These are phyloP conservation scores for Camelina hispida DNA, from an alignment of 345 rosid species.

Conservation along the genomic window DNA sequence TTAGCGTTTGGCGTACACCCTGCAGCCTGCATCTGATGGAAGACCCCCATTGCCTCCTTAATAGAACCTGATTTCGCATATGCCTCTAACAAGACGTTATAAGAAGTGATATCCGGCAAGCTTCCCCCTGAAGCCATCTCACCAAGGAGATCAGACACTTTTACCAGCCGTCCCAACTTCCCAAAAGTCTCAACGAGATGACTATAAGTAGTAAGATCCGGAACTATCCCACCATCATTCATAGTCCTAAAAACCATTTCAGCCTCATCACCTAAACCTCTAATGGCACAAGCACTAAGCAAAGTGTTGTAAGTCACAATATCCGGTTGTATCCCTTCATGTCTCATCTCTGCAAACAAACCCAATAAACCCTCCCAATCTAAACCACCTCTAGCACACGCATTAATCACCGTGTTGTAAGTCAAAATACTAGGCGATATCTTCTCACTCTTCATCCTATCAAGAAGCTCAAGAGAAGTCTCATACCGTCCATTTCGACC, in stretches of 20 bases:
- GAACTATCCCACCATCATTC: constrained; percentile 89
- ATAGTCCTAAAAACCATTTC: constrained; percentile 94
- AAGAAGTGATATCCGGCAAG: constrained; percentile 79
- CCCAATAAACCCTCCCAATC: constrained; percentile 94
- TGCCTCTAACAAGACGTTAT: constrained; percentile 84
- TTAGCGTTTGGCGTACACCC: constrained; percentile 77
- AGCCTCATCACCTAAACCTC: constrained; percentile 90
- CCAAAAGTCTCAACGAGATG: constrained; percentile 83
- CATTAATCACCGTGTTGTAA: constrained; percentile 86
- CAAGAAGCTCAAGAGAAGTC: constrained; percentile 73
- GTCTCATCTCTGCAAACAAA: constrained; percentile 96
- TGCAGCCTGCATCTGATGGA: constrained; percentile 88
- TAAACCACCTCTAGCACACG: constrained; percentile 90
- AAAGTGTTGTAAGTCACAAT: constrained; percentile 87
- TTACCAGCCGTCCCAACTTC: constrained; percentile 65
- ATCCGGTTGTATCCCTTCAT: constrained; percentile 86
- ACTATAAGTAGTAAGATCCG: constrained; percentile 76
- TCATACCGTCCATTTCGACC: constrained; percentile 83
- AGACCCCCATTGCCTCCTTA: constrained; percentile 79
- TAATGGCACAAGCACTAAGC: constrained; percentile 85
- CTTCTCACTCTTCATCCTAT: constrained; percentile 85
- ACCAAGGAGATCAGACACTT: constrained; percentile 68
- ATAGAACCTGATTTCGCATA: constrained; percentile 69
- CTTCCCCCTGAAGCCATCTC: constrained; percentile 87
- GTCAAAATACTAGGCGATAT: constrained; percentile 79